Conservation (phyloP, 2,329 filamentous ascomycete genomes). For the Periconia macrospinosa region DNA sequence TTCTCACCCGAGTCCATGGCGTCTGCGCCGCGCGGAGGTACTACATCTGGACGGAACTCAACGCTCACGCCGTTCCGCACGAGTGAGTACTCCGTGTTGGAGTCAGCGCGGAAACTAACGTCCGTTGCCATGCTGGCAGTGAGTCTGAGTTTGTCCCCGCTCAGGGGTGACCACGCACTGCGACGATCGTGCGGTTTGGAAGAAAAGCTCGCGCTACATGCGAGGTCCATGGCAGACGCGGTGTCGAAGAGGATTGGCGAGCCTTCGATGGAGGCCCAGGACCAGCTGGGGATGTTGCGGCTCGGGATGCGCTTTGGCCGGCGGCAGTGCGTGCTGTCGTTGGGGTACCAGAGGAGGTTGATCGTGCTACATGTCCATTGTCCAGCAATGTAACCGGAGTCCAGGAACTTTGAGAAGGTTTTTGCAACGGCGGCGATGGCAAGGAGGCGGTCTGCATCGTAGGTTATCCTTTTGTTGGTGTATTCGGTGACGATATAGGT, state of each 20-base stretch:
- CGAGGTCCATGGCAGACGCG: constrained; percentile 39
- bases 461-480: constrained; percentile 36
- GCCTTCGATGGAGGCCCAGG: constrained; percentile 40
- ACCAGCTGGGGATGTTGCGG: constrained; percentile 37
- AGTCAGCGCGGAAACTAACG: constrained; percentile 24
- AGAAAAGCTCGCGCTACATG: constrained; percentile 32
- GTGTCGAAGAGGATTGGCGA: constrained; percentile 41
- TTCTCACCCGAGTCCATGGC: constrained; percentile 29
- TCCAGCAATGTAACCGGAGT: constrained; percentile 39
- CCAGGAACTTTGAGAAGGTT: constrained; percentile 23
- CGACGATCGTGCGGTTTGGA: constrained; percentile 12
- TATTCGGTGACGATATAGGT: constrained; percentile 40
- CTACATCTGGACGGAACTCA: constrained; percentile 37
- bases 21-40: constrained; percentile 29
- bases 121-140: constrained; percentile 40
- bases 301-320: constrained; percentile 20
- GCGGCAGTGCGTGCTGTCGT: constrained; percentile 27
- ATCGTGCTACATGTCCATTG: constrained; percentile 41
- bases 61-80: constrained; percentile 31
- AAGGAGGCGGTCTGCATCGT: constrained; percentile 34
- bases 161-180: constrained; percentile 32
- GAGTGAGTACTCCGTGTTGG: constrained; percentile 22
- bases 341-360: constrained; percentile 40
- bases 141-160: constrained; percentile 30
- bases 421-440: constrained; percentile 38